Base-by-base conservation (phyloP, 495 filamentous ascomycete genomes). In the Aspergillus funiculosus region DNA sequence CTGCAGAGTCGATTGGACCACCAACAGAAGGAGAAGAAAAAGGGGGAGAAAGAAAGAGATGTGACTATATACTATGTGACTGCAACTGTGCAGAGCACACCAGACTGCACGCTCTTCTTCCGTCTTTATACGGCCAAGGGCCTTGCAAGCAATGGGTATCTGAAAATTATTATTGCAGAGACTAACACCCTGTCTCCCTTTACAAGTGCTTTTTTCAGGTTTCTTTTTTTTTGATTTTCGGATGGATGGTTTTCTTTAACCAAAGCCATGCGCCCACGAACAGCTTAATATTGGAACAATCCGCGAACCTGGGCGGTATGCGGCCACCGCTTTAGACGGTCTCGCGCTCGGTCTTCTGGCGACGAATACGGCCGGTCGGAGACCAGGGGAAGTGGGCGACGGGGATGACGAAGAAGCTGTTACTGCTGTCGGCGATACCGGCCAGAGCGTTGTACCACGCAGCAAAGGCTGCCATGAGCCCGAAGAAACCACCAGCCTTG, bases 361-460 rank as follows among this genome's bases (percentile, higher is more conserved):
- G 46, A 39, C 46, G 56, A 67, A 80, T 70, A 52, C 82, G 83
- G 31, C 83, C 89, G 72, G 87, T 90, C 57, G 87, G 85, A 25
- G 85, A 90, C 92, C 92, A 96, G 28, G 91, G 92, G 80, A 98
- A 95, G 79, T 96, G 92, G 52, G 82, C 79, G 55, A 96, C 92
- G 42, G 89, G 90, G 54, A 95, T 75, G 61, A 92, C 76, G 79
- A 98, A 95, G 86, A 97, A 97, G 66, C 87, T 91, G 77, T 85
- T 89, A 71, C 72, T 77, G 47, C 65, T 73, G 58, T 97, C 92
- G 49, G 84, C 86, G 56, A 97, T 83, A 89, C 92, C 91, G 35
- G 90, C 92, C 48, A 95, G 75, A 24, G 92, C 91, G 62, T 96
- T 95, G 70, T 95, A 96, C 92, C 91, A 96, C 5, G 90, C 90